Evolutionary conservation across 768 basidiomycete species (phyloP).

Genomic region (Cystofilobasidium capitatum): DNA sequence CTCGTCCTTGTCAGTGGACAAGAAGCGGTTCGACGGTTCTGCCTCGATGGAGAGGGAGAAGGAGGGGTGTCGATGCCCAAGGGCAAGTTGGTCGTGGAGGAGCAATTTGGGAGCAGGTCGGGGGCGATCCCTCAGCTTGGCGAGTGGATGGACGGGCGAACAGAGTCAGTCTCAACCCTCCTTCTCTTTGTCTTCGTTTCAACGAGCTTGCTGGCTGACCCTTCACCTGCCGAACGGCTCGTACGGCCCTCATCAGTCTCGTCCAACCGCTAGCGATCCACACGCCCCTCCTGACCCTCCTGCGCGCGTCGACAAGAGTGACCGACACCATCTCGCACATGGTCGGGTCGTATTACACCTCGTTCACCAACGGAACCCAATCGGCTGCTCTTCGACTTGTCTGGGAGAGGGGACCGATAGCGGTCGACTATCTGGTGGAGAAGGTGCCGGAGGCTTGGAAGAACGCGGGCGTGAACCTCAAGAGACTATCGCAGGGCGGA

Average conservation of each 20-base stretch:
- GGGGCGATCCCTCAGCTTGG: slow-evolving; percentile 7
- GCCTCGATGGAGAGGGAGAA: slow-evolving; percentile 5
- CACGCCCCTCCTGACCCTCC: slow-evolving; percentile 30
- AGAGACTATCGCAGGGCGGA: background rate
- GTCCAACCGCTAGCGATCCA: slow-evolving; percentile 24
- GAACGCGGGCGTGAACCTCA: slow-evolving; percentile 17
- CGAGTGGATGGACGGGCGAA: slow-evolving; percentile 11
- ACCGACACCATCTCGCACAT: slow-evolving; percentile 57
- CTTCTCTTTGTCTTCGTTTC: background rate
- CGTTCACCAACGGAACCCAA: slow-evolving; percentile 21
- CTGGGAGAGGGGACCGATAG: slow-evolving; percentile 2
- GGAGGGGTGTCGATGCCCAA: background rate
- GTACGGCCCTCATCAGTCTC: background rate
- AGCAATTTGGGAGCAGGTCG: background rate
- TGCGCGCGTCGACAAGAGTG: slow-evolving; percentile 59
- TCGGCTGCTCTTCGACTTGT: slow-evolving; percentile 31
- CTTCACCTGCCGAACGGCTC: background rate
- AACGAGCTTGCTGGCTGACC: too few relatives aligned
- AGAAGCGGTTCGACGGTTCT: slow-evolving; percentile 11
- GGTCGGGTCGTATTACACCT: slow-evolving; percentile 41
- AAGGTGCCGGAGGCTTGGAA: slow-evolving; percentile 9
- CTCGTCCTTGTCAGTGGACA: slow-evolving; percentile 13
- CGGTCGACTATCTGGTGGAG: slow-evolving; percentile 11
- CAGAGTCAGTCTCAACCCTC: slow-evolving; percentile 4
- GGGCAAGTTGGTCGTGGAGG: background rate